Evolutionary conservation across 2,329 filamentous ascomycete species (phyloP).

Genomic region (Epichloe sylvatica): DNA sequence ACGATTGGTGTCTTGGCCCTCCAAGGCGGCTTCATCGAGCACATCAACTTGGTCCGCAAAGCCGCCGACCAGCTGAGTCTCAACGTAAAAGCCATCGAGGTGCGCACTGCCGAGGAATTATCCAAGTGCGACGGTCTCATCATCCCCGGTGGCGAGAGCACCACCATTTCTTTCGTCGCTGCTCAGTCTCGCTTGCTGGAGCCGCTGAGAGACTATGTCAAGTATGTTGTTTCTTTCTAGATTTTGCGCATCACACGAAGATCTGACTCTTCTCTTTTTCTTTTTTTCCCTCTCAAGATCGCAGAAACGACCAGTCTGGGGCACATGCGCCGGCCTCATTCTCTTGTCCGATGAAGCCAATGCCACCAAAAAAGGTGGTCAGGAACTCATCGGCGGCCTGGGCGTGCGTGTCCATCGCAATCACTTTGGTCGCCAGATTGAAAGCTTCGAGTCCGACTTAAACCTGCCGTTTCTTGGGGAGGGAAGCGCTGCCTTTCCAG

Average conservation of each 20-base stretch:
- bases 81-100: slow-evolving; percentile 55
- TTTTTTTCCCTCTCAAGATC: slow-evolving; percentile 16
- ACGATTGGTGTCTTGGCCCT: slow-evolving; percentile 56
- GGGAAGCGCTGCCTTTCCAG: slow-evolving; percentile 42
- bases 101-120: slow-evolving; percentile 63
- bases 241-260: too few relatives aligned
- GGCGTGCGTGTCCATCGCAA: slow-evolving; percentile 86
- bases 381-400: slow-evolving; percentile 84
- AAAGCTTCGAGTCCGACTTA: slow-evolving; percentile 72
- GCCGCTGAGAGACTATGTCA: slow-evolving; percentile 78
- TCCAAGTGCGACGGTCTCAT: slow-evolving; percentile 66
- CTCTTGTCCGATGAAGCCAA: slow-evolving; percentile 79
- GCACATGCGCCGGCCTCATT: slow-evolving; percentile 90
- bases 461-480: slow-evolving; percentile 53
- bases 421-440: slow-evolving; percentile 84
- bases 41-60: slow-evolving; percentile 59
- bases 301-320: slow-evolving; percentile 74
- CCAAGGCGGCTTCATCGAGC: slow-evolving; percentile 87
- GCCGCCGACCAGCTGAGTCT: slow-evolving; percentile 42
- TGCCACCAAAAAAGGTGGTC: slow-evolving; percentile 76
- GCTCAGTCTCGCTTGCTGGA: slow-evolving; percentile 68
- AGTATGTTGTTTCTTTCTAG: slow-evolving; percentile 37
- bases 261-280: background rate
- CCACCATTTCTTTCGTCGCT: slow-evolving; percentile 80
- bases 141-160: slow-evolving; percentile 89